phyloP scores from a whole-genome alignment of 495 filamentous ascomycete genomes.

The Aspergillus panamensis region DNA sequence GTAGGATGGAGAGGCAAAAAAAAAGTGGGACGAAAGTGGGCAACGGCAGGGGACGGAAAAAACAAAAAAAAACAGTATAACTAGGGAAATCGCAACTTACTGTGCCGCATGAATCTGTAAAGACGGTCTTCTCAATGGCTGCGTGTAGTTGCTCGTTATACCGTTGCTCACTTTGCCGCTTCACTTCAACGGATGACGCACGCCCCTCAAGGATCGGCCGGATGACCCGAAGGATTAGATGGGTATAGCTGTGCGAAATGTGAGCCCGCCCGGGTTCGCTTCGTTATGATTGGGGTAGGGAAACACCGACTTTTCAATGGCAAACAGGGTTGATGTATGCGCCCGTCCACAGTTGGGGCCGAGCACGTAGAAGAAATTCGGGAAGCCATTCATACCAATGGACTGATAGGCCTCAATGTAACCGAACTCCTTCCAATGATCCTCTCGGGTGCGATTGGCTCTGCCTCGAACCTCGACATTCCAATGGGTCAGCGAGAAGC shows the following conservation, averaged over 20 bases:
- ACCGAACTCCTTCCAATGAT: slow-evolving; percentile 14
- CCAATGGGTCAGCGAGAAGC: slow-evolving; percentile 15
- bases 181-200: slow-evolving; percentile 17
- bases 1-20: neutral
- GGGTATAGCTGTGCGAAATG: slow-evolving; percentile 3
- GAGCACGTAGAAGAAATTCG: slow-evolving; percentile 21
- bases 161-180: slow-evolving; percentile 7
- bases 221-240: slow-evolving; percentile 16
- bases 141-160: slow-evolving; percentile 10
- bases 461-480: slow-evolving; percentile 6
- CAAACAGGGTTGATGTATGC: slow-evolving; percentile 11
- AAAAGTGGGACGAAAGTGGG: neutral
- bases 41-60: neutral
- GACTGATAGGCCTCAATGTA: slow-evolving; percentile 14
- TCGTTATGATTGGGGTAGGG: neutral
- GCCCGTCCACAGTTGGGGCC: slow-evolving; percentile 21
- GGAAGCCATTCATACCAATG: slow-evolving; percentile 21
- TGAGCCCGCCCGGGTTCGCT: neutral
- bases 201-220: slow-evolving; percentile 8
- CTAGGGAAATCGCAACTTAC: slow-evolving; percentile 5
- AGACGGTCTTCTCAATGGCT: slow-evolving; percentile 16
- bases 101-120: slow-evolving; percentile 10
- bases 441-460: slow-evolving; percentile 1
- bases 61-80: neutral
- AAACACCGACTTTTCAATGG: neutral